These are phyloP conservation scores for Aspergillus nanangensis DNA, from an alignment of 495 filamentous ascomycete genomes.

Conservation along the genomic window DNA sequence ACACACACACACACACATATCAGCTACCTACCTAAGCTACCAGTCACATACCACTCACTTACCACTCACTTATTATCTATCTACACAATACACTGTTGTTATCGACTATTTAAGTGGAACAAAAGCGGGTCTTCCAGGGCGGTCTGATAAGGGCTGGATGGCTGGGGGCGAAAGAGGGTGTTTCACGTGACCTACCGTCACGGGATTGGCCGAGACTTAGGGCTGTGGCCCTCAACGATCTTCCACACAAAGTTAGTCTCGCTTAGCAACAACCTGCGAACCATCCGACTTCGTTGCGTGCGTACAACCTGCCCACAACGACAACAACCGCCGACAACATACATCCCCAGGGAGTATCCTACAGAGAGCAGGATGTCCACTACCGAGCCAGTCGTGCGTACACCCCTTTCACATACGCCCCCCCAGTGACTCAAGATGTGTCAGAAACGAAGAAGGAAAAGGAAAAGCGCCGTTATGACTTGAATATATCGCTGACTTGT, in stretches of 20 bases:
- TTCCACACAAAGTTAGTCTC: conserved; percentile 38
- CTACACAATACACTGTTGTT: no score
- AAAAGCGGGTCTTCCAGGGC: no score
- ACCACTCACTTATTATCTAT: no score
- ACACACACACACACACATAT: no score
- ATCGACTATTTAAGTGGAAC: no score
- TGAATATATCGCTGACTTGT: conserved; percentile 25
- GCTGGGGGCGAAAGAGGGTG: no score
- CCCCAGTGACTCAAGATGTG: conserved; percentile 3
- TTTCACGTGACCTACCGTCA: conserved; percentile 19
- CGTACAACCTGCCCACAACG: conserved; percentile 43
- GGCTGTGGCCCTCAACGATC: conserved; percentile 36
- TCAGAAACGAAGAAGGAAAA: background rate
- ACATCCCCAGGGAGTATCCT: conserved; percentile 40
- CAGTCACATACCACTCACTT: no score
- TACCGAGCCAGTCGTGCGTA: conserved; percentile 94
- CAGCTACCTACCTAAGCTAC: no score
- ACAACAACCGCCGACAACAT: conserved; percentile 50
- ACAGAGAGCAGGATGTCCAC: conserved; percentile 83
- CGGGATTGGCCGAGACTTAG: conserved; percentile 30
- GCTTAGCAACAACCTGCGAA: conserved; percentile 38
- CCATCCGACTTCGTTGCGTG: conserved; percentile 45
- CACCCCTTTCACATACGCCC: conserved; percentile 7
- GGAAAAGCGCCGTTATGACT: background rate
- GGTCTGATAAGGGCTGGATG: no score